phyloP scores from a whole-genome alignment of 768 basidiomycete species.

The Lactarius pseudohatsudake region DNA sequence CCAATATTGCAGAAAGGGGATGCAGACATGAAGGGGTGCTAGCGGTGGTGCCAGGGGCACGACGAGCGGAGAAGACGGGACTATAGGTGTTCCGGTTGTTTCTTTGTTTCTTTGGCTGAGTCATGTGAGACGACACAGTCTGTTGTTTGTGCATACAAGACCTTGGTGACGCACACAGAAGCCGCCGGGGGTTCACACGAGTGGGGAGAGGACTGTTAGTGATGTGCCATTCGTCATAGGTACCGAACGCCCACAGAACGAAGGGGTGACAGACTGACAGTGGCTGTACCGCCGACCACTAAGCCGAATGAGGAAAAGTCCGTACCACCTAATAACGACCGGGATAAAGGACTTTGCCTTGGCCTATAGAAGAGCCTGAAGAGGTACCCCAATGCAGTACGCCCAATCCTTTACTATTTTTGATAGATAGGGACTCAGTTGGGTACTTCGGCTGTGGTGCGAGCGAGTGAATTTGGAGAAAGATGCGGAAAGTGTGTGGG shows the following conservation, averaged over 20 bases:
- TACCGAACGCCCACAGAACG: not conserved
- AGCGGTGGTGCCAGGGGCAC: not conserved
- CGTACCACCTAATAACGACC: not conserved
- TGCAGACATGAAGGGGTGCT: not conserved
- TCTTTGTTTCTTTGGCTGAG: not conserved
- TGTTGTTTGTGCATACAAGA: not conserved
- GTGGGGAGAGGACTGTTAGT: not conserved
- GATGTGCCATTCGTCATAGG: slow-evolving; percentile 9
- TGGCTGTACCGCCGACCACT: not conserved
- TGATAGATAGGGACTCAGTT: not conserved
- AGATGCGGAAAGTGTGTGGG: not conserved
- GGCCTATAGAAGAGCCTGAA: not conserved
- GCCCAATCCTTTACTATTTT: not conserved
- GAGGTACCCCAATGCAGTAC: not conserved
- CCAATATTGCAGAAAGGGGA: not conserved
- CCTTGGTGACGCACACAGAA: not conserved
- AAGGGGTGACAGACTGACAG: not conserved
- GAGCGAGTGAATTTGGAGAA: not conserved
- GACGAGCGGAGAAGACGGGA: not conserved
- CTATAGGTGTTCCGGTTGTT: not conserved
- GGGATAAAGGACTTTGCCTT: not conserved
- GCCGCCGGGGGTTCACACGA: not conserved
- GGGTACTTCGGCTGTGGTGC: not conserved
- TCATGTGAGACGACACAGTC: not conserved
- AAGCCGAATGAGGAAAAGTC: slow-evolving; percentile 15